Conservation (phyloP, 2,329 filamentous ascomycete genomes). For the Clonostachys byssicola region DNA sequence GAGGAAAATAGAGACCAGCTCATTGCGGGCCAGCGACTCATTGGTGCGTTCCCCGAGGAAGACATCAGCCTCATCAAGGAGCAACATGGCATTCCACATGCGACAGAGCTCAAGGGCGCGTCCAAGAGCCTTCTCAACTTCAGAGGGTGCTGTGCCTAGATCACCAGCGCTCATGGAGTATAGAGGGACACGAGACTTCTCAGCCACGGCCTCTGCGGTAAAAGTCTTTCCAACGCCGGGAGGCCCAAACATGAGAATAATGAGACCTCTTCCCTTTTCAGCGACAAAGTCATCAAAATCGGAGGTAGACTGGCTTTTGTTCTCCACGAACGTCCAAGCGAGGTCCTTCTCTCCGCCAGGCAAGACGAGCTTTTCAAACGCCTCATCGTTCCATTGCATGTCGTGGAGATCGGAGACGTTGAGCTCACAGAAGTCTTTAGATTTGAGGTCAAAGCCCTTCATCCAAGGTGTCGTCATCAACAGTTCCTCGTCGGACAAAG, state of each 20-base stretch:
- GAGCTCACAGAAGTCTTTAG: slow-evolving; percentile 19
- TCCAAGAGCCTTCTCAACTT: slow-evolving; percentile 32
- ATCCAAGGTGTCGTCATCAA: slow-evolving; percentile 28
- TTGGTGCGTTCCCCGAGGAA: slow-evolving; percentile 22
- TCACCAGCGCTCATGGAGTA: slow-evolving; percentile 46
- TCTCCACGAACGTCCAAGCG: slow-evolving; percentile 30
- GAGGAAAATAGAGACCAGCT: slow-evolving; percentile 36
- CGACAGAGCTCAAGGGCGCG: slow-evolving; percentile 35
- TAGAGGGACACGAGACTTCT: slow-evolving; percentile 34
- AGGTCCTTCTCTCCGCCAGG: slow-evolving; percentile 28
- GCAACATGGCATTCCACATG: slow-evolving; percentile 28
- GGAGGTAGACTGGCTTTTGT: slow-evolving; percentile 17
- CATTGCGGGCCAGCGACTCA: slow-evolving; percentile 23
- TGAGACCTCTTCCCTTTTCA: slow-evolving; percentile 37
- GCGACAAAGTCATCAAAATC: slow-evolving; percentile 33
- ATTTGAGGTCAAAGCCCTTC: slow-evolving; percentile 27
- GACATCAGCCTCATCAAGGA: slow-evolving; percentile 30
- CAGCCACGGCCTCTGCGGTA: slow-evolving; percentile 36
- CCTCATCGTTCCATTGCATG: slow-evolving; percentile 26
- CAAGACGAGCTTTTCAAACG: slow-evolving; percentile 28
- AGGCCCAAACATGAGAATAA: slow-evolving; percentile 39
- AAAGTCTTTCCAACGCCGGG: slow-evolving; percentile 45
- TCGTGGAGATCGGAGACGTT: slow-evolving; percentile 6
- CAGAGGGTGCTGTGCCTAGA: slow-evolving; percentile 30
- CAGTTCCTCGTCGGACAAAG: slow-evolving; percentile 24